Conservation (phyloP, 306 rosid genomes). For the Medicago arabica region DNA sequence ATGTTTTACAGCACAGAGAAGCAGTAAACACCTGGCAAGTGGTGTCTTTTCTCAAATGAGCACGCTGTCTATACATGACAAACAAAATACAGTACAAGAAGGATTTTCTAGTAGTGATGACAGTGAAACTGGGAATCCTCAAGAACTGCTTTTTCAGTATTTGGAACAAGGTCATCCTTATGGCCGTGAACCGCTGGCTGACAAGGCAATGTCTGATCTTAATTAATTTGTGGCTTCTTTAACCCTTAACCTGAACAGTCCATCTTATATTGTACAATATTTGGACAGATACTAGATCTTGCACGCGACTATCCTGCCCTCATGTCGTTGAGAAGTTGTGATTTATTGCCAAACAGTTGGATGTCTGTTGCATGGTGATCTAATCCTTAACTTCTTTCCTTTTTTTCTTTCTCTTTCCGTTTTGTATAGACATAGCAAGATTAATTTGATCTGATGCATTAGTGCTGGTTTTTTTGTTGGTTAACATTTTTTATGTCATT, state of each 20-base stretch:
- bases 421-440: slow-evolving; percentile 7
- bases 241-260: slow-evolving; percentile 22
- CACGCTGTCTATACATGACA: slow-evolving; percentile 54
- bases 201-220: slow-evolving; percentile 65
- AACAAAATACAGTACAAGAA: slow-evolving; percentile 48
- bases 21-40: slow-evolving; percentile 43
- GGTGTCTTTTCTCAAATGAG: slow-evolving; percentile 50
- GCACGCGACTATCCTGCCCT: slow-evolving; percentile 66
- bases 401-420: neutral
- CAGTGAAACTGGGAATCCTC: slow-evolving; percentile 63
- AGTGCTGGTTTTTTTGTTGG: slow-evolving; percentile 33
- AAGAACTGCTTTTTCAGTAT: slow-evolving; percentile 67
- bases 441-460: slow-evolving; percentile 26
- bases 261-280: slow-evolving; percentile 41
- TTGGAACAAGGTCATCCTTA: slow-evolving; percentile 78
- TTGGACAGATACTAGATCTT: slow-evolving; percentile 77
- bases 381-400: slow-evolving; percentile 14
- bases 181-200: slow-evolving; percentile 81
- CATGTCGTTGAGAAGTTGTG: slow-evolving; percentile 84
- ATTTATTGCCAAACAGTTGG: slow-evolving; percentile 80
- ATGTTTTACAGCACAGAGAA: slow-evolving; percentile 38
- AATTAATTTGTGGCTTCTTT: slow-evolving; percentile 27
- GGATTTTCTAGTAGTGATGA: slow-evolving; percentile 76
- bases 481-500: slow-evolving; percentile 45
- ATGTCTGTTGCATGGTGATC: slow-evolving; percentile 86